These are phyloP conservation scores for Cryptococcus wingfieldii DNA, from an alignment of 1,284 basidiomycete genomes.

Conservation along the genomic window DNA sequence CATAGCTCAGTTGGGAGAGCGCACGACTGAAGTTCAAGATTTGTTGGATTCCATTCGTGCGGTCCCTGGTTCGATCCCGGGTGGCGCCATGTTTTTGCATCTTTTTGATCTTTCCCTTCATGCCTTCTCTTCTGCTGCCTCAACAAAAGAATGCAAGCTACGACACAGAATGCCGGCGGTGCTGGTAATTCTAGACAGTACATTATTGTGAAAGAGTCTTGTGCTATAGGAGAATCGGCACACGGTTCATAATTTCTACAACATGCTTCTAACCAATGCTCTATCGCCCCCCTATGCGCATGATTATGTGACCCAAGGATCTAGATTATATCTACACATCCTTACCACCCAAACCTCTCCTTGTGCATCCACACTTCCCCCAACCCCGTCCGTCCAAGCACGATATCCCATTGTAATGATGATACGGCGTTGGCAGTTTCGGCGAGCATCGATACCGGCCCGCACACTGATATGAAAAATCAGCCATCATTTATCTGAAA, in stretches of 20 bases:
- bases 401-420: background rate
- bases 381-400: background rate
- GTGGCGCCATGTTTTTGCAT: constrained; percentile 14
- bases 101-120: background rate
- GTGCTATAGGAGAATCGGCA: no score
- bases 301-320: no score
- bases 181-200: no score
- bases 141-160: no score
- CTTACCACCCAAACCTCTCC: constrained; percentile 3
- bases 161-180: no score
- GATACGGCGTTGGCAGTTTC: background rate
- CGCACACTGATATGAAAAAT: background rate
- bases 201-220: no score
- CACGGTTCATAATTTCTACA: no score
- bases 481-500: background rate
- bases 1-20: constrained; percentile 25
- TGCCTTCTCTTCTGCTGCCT: background rate
- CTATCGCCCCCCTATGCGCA: no score
- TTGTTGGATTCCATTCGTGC: background rate
- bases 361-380: constrained; percentile 6
- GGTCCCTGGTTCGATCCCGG: constrained; percentile 21
- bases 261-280: no score
- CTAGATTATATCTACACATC: background rate
- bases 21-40: constrained; percentile 19
- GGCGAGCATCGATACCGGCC: constrained; percentile 1